Conservation (phyloP, 1,139 yeast species). For the Geotrichum citri-aurantii region DNA sequence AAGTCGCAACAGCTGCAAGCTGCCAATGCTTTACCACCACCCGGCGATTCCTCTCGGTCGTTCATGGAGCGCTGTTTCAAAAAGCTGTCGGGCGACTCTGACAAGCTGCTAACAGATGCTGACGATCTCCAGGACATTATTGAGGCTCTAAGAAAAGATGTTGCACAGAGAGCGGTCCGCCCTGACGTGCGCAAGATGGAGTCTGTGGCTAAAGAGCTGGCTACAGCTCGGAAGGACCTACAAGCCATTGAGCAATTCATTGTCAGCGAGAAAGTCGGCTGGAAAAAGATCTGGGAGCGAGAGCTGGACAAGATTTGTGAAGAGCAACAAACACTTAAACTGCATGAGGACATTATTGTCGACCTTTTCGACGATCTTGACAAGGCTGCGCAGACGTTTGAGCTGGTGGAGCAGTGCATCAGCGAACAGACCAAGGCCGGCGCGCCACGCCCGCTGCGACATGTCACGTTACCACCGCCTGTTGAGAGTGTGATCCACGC, state of each 20-base stretch:
- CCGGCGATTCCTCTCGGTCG: constrained; percentile 49
- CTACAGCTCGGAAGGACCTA: constrained; percentile 50
- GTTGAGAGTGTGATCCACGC: constrained; percentile 41
- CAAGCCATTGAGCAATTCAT: constrained; percentile 57
- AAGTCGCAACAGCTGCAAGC: constrained; percentile 48
- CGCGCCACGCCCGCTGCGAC: constrained; percentile 14
- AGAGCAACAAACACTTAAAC: constrained; percentile 85
- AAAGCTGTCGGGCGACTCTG: constrained; percentile 73
- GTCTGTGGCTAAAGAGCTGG: constrained; percentile 59
- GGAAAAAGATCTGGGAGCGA: constrained; percentile 91
- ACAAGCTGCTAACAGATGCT: constrained; percentile 63
- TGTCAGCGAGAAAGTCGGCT: constrained; percentile 63
- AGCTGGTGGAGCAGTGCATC: constrained; percentile 74
- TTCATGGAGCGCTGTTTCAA: constrained; percentile 76
- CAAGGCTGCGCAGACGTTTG: constrained; percentile 75
- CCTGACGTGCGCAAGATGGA: constrained; percentile 72
- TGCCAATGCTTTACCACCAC: constrained; percentile 36
- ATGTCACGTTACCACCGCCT: constrained; percentile 26
- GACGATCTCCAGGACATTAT: constrained; percentile 91
- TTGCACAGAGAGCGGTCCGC: constrained; percentile 84
- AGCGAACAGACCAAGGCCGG: constrained; percentile 56
- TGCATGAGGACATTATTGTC: constrained; percentile 78
- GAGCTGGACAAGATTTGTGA: constrained; percentile 87
- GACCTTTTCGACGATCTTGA: constrained; percentile 77
- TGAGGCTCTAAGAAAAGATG: constrained; percentile 86